Percentiles rank a stretch among this genome's conserved stretches.
phyloP scores from a whole-genome alignment of 352 stramenopile genomes.

The Phytophthora melonis region DNA sequence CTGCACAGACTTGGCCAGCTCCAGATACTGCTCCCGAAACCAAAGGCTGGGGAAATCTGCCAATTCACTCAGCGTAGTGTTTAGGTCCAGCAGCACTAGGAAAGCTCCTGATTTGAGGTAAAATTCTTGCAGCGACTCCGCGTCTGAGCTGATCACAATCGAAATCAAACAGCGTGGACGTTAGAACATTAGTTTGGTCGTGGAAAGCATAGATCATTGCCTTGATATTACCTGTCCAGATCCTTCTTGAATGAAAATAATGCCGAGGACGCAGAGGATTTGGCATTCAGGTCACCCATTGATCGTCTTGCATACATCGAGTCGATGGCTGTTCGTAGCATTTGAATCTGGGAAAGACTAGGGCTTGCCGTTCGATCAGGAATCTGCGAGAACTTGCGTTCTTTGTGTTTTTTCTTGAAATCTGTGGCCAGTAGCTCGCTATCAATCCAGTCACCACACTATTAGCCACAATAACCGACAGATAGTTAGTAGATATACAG shows the following conservation, averaged over 20 bases:
- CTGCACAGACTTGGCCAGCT: slow-evolving; percentile 70
- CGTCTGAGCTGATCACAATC: slow-evolving; percentile 60
- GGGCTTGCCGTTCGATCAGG: slow-evolving; percentile 39
- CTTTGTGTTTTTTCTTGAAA: slow-evolving; percentile 63
- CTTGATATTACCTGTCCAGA: slow-evolving; percentile 62
- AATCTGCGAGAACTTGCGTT: slow-evolving; percentile 51
- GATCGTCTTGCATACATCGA: slow-evolving; percentile 74
- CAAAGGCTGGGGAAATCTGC: slow-evolving; percentile 80
- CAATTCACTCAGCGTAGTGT: slow-evolving; percentile 54
- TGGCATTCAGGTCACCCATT: slow-evolving; percentile 65
- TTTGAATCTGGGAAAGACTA: slow-evolving; percentile 56
- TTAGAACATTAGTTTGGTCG: not conserved
- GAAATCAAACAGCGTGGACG: not conserved
- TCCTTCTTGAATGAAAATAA: slow-evolving; percentile 85
- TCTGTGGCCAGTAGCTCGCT: slow-evolving; percentile 47
- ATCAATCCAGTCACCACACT: slow-evolving; percentile 73
- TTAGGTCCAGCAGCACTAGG: slow-evolving; percentile 61
- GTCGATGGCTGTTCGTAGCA: slow-evolving; percentile 62
- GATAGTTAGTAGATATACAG: not conserved
- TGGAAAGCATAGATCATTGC: not conserved
- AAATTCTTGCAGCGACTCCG: slow-evolving; percentile 63
- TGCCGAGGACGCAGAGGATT: slow-evolving; percentile 39
- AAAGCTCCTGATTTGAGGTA: slow-evolving; percentile 63
- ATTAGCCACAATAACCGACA: not conserved
- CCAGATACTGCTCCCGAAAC: slow-evolving; percentile 86